Evolutionary conservation across 2,329 filamentous ascomycete species (phyloP).

Genomic region (Hirsutella minnesotensis): DNA sequence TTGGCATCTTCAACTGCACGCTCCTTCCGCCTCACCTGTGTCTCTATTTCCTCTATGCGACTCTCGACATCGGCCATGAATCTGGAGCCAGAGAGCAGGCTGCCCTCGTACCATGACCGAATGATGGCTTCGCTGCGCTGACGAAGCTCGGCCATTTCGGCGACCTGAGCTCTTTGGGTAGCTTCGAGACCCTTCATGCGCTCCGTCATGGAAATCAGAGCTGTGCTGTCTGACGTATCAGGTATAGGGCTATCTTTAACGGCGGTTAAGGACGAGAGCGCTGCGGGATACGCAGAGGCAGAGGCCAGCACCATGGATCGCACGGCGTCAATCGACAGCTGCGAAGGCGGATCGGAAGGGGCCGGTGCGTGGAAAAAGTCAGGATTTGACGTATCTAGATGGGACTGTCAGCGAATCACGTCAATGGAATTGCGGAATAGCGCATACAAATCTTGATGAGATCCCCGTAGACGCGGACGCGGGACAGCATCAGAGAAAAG

Average conservation of each 20-base stretch:
- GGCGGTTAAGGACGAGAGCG: constrained; percentile 45
- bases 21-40: constrained; percentile 52
- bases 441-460: constrained; percentile 47
- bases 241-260: constrained; percentile 44
- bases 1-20: constrained; percentile 40
- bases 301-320: constrained; percentile 44
- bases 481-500: constrained; percentile 36
- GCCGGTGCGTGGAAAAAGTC: constrained; percentile 39
- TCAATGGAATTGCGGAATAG: neutral
- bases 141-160: constrained; percentile 51
- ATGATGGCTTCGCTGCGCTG: constrained; percentile 50
- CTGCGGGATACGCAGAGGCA: constrained; percentile 42
- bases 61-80: constrained; percentile 62
- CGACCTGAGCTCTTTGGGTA: constrained; percentile 48
- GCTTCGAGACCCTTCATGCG: constrained; percentile 50
- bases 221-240: constrained; percentile 40
- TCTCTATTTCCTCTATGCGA: constrained; percentile 53
- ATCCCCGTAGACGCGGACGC: constrained; percentile 44
- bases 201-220: constrained; percentile 45
- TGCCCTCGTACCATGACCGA: constrained; percentile 62
- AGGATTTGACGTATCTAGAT: constrained; percentile 39
- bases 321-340: constrained; percentile 38
- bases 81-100: constrained; percentile 55
- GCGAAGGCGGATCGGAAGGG: constrained; percentile 34
- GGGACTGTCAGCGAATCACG: neutral